Evolutionary conservation across 2,329 filamentous ascomycete genomes (phyloP).

Genomic region (Fusarium falciforme): DNA sequence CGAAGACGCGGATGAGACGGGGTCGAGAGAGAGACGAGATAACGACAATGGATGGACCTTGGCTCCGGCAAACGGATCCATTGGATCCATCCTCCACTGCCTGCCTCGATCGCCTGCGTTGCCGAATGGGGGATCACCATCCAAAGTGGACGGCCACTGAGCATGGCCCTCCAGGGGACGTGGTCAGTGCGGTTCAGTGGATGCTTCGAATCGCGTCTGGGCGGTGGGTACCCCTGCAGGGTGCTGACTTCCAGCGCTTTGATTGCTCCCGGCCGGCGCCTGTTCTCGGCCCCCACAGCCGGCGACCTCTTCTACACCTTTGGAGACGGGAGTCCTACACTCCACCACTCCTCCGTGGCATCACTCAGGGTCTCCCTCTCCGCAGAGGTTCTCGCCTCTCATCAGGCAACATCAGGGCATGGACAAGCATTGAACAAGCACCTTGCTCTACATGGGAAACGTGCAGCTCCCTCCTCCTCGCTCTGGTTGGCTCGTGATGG

Average conservation of each 20-base stretch:
- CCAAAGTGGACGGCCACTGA: neutral
- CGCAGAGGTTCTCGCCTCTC: conserved; percentile 20
- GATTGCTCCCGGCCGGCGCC: neutral
- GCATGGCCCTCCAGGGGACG: conserved; percentile 17
- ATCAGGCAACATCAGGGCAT: neutral
- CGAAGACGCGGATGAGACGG: neutral
- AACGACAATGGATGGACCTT: conserved; percentile 19
- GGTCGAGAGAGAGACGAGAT: conserved; percentile 2
- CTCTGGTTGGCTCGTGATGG: conserved; percentile 24
- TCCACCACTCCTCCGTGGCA: neutral
- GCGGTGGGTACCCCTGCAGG: neutral
- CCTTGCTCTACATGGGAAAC: neutral
- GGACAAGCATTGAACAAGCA: neutral
- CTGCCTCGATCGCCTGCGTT: neutral
- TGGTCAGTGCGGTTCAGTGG: conserved; percentile 19
- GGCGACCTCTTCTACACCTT: neutral
- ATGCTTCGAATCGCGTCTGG: conserved; percentile 11
- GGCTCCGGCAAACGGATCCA: conserved; percentile 16
- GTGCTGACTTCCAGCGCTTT: neutral
- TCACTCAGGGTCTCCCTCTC: conserved; percentile 5
- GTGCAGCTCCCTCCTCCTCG: neutral
- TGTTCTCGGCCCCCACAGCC: neutral
- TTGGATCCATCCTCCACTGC: neutral
- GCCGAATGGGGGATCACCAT: conserved; percentile 15
- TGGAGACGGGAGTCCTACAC: neutral